Evolutionary conservation across 179 eudicot species (phyloP).

Genomic region (Monotropa hypopitys): DNA sequence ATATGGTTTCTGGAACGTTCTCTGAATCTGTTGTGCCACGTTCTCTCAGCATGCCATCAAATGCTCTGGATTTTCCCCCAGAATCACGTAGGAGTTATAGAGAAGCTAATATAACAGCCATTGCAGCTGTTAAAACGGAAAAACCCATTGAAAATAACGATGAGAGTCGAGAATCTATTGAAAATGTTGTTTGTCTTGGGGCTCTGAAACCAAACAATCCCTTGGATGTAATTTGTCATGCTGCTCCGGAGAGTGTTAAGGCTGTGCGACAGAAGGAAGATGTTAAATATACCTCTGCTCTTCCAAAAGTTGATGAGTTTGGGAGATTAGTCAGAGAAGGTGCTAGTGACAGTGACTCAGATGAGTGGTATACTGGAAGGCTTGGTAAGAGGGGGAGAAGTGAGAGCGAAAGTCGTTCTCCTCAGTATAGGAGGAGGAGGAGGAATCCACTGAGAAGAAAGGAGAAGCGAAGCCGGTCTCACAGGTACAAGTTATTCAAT

Average conservation of each 20-base stretch:
- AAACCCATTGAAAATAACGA: conserved; percentile 15
- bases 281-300: conserved; percentile 15
- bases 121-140: conserved; percentile 13
- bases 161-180: conserved; percentile 20
- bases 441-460: conserved; percentile 52
- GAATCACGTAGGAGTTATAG: conserved; percentile 11
- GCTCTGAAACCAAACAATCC: conserved; percentile 15
- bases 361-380: conserved; percentile 32
- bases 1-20: conserved; percentile 8
- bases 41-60: conserved; percentile 13
- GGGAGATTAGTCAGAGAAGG: conserved; percentile 69
- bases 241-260: conserved; percentile 19
- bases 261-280: conserved; percentile 21
- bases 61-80: conserved; percentile 14
- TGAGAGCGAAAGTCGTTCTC: conserved; percentile 62
- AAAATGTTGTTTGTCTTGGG: conserved; percentile 10
- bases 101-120: conserved; percentile 10
- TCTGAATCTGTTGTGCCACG: conserved; percentile 15
- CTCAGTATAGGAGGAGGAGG: conserved; percentile 43
- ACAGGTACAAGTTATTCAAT: conserved; percentile 35
- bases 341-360: conserved; percentile 68
- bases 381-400: conserved; percentile 50
- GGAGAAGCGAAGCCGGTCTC: conserved; percentile 67
- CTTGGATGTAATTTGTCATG: conserved; percentile 14
- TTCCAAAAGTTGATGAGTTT: conserved; percentile 64